phyloP scores from a whole-genome alignment of 306 rosid species.

The Fragaria nilgerrensis region DNA sequence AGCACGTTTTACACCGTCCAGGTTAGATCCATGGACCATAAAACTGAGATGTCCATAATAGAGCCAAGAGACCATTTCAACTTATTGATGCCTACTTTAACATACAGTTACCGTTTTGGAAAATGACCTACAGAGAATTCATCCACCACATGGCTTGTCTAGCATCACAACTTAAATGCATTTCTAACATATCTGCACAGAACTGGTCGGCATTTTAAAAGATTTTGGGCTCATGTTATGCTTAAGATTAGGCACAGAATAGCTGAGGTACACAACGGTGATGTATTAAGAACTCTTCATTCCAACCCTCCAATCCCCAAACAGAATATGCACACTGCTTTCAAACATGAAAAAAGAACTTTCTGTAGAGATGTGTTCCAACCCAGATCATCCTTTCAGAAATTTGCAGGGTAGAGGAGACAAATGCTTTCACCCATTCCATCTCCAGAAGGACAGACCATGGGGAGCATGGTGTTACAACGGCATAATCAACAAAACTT shows the following conservation, averaged over 20 bases:
- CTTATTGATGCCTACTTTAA: neutral
- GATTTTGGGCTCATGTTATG: neutral
- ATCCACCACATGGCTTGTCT: neutral
- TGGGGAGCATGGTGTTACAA: neutral
- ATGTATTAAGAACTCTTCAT: neutral
- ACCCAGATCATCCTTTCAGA: neutral
- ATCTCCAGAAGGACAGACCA: neutral
- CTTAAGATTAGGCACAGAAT: neutral
- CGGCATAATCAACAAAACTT: neutral
- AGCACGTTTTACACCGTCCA: neutral
- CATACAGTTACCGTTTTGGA: neutral
- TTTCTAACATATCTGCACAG: neutral
- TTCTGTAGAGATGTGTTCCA: neutral
- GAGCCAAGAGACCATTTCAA: neutral
- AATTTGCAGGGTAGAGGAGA: neutral
- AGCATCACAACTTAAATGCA: neutral
- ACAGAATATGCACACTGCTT: neutral
- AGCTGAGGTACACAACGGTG: neutral
- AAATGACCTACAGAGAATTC: neutral
- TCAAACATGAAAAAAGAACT: neutral
- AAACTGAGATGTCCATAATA: neutral
- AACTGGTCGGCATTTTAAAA: neutral
- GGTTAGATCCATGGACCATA: neutral
- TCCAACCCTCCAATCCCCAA: neutral
- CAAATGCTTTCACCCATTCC: neutral